Conservation (phyloP, 768 basidiomycete species). For the Auriscalpium microsporum region DNA sequence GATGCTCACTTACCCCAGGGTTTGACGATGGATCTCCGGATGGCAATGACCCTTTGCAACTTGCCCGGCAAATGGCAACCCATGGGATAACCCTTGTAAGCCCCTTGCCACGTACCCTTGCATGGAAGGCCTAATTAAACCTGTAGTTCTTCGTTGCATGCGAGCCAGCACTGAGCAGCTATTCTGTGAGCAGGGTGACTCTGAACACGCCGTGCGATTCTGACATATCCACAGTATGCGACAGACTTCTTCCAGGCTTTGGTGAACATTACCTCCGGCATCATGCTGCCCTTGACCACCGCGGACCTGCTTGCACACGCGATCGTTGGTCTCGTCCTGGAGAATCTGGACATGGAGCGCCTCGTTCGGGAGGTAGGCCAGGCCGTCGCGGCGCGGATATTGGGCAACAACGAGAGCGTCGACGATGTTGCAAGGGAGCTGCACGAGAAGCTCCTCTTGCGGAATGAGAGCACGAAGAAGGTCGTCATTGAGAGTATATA, state of each 20-base stretch:
- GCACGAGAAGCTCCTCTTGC: conserved; percentile 80
- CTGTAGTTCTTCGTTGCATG: conserved; percentile 92
- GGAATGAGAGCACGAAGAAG: conserved; percentile 96
- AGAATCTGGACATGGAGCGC: conserved; percentile 97
- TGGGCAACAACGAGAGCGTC: conserved; percentile 89
- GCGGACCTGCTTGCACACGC: conserved; percentile 92
- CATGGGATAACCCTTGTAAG: conserved; percentile 85
- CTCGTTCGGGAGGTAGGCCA: conserved; percentile 91
- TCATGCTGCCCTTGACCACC: conserved; percentile 94
- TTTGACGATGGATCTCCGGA: conserved; percentile 94
- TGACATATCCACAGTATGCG: conserved; percentile 49
- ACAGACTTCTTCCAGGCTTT: conserved; percentile 94
- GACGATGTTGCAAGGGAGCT: conserved; percentile 94
- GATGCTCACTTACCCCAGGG: conserved; percentile 36
- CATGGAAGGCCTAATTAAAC: background rate
- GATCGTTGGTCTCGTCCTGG: conserved; percentile 92
- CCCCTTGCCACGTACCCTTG: background rate
- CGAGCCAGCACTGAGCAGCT: conserved; percentile 91
- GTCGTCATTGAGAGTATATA: conserved; percentile 96
- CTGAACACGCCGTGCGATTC: conserved; percentile 11
- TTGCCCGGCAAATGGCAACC: conserved; percentile 84
- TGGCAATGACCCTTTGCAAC: conserved; percentile 80
- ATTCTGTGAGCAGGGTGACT: conserved; percentile 49
- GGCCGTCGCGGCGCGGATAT: conserved; percentile 86
- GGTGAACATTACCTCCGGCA: conserved; percentile 85